Evolutionary conservation across 2,329 filamentous ascomycete species (phyloP).

Genomic region (Ophiostoma pallidulum): DNA sequence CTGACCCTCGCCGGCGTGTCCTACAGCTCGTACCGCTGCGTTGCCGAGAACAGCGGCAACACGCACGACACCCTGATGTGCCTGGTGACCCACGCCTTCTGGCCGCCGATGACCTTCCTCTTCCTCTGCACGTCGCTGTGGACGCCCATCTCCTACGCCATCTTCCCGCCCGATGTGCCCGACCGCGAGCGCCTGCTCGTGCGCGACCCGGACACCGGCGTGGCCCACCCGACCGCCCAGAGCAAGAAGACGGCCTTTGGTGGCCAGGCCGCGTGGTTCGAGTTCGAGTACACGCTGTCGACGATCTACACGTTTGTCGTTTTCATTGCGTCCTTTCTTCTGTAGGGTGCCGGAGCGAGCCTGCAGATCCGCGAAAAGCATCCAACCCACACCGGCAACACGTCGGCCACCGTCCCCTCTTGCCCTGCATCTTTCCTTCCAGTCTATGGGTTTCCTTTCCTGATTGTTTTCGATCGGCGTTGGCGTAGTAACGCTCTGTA

Average conservation of each 20-base stretch:
- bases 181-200: slow-evolving; percentile 48
- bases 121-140: slow-evolving; percentile 45
- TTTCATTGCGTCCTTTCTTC: slow-evolving; percentile 30
- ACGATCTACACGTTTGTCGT: slow-evolving; percentile 40
- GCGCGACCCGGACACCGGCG: slow-evolving; percentile 43
- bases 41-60: slow-evolving; percentile 35
- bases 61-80: slow-evolving; percentile 46
- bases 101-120: slow-evolving; percentile 50
- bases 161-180: slow-evolving; percentile 49
- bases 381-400: no score
- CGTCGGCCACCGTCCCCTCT: no score
- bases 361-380: no score
- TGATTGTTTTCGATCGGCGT: no score
- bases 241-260: slow-evolving; percentile 40
- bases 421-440: no score
- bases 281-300: slow-evolving; percentile 42
- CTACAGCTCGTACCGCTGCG: slow-evolving; percentile 34
- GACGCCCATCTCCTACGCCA: slow-evolving; percentile 51
- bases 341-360: no score
- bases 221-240: slow-evolving; percentile 36
- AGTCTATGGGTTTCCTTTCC: no score
- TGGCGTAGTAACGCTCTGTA: no score
- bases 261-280: slow-evolving; percentile 45
- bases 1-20: slow-evolving; percentile 38
- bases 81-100: slow-evolving; percentile 51